A percentile compares a stretch with the other conserved stretches of the same genome.
These are phyloP conservation scores for Parastagonospora nodorum DNA, from an alignment of 2,329 filamentous ascomycete species.

Conservation along the genomic window DNA sequence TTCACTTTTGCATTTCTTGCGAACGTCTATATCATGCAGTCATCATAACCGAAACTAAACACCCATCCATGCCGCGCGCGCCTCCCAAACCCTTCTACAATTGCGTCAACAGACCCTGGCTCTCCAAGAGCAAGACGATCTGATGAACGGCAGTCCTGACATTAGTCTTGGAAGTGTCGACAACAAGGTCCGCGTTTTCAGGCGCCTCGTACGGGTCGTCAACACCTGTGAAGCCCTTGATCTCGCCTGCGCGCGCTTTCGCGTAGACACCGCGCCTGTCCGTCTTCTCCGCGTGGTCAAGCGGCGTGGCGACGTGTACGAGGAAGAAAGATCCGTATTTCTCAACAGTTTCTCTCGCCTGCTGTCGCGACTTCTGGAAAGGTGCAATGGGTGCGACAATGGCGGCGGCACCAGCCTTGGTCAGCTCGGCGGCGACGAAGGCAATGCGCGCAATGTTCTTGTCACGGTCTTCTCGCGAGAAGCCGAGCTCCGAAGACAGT, in stretches of 20 bases:
- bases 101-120: constrained; percentile 79
- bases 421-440: constrained; percentile 94
- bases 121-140: constrained; percentile 92
- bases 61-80: background rate
- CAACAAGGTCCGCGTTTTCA: constrained; percentile 77
- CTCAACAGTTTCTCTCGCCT: constrained; percentile 83
- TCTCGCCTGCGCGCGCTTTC: constrained; percentile 82
- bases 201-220: constrained; percentile 96
- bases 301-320: constrained; percentile 88
- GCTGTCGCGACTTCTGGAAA: constrained; percentile 76
- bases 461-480: constrained; percentile 89
- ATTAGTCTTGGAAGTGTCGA: constrained; percentile 83
- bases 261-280: constrained; percentile 91
- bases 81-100: constrained; percentile 23
- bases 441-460: constrained; percentile 95
- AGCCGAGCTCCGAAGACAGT: constrained; percentile 92
- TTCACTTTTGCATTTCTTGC: background rate
- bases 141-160: constrained; percentile 95
- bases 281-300: constrained; percentile 93
- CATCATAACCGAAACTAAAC: background rate
- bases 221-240: constrained; percentile 97
- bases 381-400: constrained; percentile 97
- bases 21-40: background rate
- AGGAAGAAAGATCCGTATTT: constrained; percentile 93
- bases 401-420: constrained; percentile 88